phyloP scores from a whole-genome alignment of 2,329 filamentous ascomycete genomes.

The Berkeleyomyces rouxiae region DNA sequence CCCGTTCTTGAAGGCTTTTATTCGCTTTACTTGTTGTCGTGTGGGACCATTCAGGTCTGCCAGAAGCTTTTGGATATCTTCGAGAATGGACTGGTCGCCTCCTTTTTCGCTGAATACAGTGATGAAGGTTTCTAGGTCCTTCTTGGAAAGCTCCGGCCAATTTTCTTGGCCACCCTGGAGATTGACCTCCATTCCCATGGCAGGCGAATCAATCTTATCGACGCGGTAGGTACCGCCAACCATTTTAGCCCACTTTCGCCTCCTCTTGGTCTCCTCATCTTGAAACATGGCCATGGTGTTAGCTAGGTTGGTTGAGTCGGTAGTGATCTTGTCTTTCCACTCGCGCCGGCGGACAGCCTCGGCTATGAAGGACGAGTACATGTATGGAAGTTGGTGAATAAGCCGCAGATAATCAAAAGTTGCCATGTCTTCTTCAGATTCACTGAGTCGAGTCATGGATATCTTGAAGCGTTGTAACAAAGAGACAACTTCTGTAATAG shows the following conservation, averaged over 20 bases:
- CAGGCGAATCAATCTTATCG: constrained; percentile 49
- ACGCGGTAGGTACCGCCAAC: constrained; percentile 58
- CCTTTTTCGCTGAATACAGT: constrained; percentile 47
- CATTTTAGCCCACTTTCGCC: constrained; percentile 79
- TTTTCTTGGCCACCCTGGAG: constrained; percentile 63
- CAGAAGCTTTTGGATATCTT: constrained; percentile 59
- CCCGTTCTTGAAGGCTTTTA: constrained; percentile 91
- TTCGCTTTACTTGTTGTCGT: constrained; percentile 68
- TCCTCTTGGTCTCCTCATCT: constrained; percentile 77
- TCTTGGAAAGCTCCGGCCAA: constrained; percentile 63
- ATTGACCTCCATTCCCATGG: constrained; percentile 70
- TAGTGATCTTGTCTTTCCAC: constrained; percentile 81
- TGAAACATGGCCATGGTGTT: constrained; percentile 88
- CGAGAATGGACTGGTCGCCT: constrained; percentile 46
- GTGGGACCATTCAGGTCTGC: constrained; percentile 68
- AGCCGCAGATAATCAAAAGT: constrained; percentile 67
- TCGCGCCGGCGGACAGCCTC: constrained; percentile 76
- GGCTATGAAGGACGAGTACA: constrained; percentile 77
- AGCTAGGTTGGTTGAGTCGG: constrained; percentile 70
- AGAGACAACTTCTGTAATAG: constrained; percentile 50
- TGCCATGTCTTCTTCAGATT: constrained; percentile 58
- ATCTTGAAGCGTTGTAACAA: constrained; percentile 28
- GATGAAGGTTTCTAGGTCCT: constrained; percentile 62
- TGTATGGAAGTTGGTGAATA: constrained; percentile 67
- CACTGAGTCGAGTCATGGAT: constrained; percentile 53